These are phyloP conservation scores for Tolypocladium inflatum DNA, from an alignment of 2,329 filamentous ascomycete genomes.

Conservation along the genomic window DNA sequence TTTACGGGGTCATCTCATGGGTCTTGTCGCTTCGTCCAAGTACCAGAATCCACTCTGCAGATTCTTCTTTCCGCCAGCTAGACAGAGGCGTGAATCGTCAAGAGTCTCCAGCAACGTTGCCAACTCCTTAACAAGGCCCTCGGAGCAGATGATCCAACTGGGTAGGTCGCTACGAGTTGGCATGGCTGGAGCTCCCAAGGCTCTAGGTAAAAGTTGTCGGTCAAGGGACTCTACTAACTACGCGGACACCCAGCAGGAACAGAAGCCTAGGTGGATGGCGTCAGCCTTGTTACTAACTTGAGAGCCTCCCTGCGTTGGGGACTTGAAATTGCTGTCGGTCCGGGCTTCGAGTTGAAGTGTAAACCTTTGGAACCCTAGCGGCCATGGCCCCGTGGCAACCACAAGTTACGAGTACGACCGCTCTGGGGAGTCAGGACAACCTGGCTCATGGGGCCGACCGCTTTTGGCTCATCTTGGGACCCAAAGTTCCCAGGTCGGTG, in stretches of 20 bases:
- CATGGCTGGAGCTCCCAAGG: not conserved
- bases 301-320: not conserved
- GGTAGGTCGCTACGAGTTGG: not conserved
- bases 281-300: not conserved
- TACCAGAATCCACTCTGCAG: not conserved
- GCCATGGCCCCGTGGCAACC: not conserved
- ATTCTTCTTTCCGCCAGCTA: not conserved
- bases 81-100: not conserved
- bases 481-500: not conserved
- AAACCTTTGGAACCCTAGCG: not conserved
- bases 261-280: not conserved
- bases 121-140: not conserved
- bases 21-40: not conserved
- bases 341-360: not conserved
- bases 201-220: not conserved
- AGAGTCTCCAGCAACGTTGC: not conserved
- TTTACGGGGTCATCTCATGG: not conserved
- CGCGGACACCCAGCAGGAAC: not conserved
- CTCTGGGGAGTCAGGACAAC: too few relatives aligned
- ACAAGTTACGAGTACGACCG: not conserved
- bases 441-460: too few relatives aligned
- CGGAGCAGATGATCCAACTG: not conserved
- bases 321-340: not conserved
- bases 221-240: not conserved
- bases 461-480: not conserved